A percentile compares a stretch with the other conserved stretches of the same genome.
These are phyloP conservation scores for Panicum hallii DNA, from an alignment of 202 grass and related monocot species.

Conservation along the genomic window DNA sequence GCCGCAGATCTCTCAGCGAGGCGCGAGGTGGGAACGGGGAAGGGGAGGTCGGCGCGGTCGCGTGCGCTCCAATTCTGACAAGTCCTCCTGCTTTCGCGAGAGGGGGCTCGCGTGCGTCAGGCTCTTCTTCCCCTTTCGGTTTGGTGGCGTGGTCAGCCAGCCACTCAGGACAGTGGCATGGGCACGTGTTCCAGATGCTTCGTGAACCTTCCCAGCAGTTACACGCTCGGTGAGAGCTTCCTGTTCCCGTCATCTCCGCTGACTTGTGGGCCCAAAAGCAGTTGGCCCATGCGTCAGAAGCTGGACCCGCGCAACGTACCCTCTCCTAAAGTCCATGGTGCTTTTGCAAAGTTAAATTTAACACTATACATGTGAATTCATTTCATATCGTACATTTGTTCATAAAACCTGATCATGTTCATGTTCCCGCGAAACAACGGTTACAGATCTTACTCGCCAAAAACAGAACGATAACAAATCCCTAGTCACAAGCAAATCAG, in stretches of 20 bases:
- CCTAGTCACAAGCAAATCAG: background rate
- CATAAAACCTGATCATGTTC: background rate
- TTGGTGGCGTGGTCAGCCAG: background rate
- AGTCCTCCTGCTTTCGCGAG: background rate
- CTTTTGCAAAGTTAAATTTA: background rate
- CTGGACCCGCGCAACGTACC: too few relatives aligned
- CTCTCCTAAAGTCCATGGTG: background rate
- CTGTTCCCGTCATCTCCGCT: background rate
- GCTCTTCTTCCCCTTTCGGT: background rate
- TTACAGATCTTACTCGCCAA: background rate
- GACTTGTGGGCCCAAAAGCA: background rate
- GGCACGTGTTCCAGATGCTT: constrained; percentile 36
- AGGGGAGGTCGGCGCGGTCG: background rate
- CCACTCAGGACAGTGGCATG: background rate
- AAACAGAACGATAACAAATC: background rate
- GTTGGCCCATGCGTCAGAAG: too few relatives aligned
- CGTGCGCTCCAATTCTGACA: constrained; percentile 20
- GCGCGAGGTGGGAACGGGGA: background rate
- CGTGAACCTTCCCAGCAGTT: constrained; percentile 35
- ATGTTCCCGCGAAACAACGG: background rate
- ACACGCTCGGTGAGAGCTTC: background rate
- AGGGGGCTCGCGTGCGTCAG: background rate
- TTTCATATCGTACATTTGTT: background rate
- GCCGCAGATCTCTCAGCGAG: constrained; percentile 33
- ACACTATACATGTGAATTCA: background rate